Evolutionary conservation across 169 alveolate species (phyloP).

Genomic region (Cryptosporidium xiaoi): DNA sequence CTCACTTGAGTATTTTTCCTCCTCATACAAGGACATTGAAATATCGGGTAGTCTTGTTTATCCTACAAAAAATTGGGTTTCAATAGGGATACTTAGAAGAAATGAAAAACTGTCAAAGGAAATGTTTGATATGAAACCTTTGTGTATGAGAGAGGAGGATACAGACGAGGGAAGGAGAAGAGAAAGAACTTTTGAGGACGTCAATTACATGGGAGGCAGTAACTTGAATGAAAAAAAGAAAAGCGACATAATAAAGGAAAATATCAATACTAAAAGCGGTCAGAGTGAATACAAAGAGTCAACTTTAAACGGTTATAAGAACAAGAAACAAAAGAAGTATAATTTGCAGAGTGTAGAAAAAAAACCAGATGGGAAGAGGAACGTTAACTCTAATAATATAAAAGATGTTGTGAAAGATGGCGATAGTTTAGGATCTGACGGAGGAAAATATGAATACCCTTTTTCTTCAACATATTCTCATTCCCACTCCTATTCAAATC

Average conservation of each 20-base stretch:
- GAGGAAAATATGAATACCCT: neutral
- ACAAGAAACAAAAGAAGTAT: neutral
- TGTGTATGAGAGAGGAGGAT: constrained; percentile 33
- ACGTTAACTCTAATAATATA: neutral
- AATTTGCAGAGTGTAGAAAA: neutral
- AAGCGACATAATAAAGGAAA: neutral
- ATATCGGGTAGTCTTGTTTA: constrained; percentile 53
- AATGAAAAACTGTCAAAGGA: constrained; percentile 42
- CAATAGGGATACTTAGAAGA: constrained; percentile 61
- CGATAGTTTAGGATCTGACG: neutral
- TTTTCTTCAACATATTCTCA: too few relatives aligned
- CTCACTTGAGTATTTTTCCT: constrained; percentile 57
- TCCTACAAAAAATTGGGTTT: constrained; percentile 58
- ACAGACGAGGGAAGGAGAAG: neutral
- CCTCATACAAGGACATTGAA: constrained; percentile 67
- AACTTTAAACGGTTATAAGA: neutral
- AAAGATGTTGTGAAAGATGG: neutral
- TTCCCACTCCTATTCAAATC: constrained; percentile 19
- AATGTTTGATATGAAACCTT: constrained; percentile 56
- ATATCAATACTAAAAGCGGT: neutral
- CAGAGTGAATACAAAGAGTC: neutral
- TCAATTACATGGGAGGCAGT: neutral
- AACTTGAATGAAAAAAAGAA: neutral
- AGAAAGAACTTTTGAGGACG: neutral
- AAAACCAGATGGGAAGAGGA: neutral